Evolutionary conservation across 176 grass and related monocot genomes (phyloP).

Genomic region (Avena atlantica): DNA sequence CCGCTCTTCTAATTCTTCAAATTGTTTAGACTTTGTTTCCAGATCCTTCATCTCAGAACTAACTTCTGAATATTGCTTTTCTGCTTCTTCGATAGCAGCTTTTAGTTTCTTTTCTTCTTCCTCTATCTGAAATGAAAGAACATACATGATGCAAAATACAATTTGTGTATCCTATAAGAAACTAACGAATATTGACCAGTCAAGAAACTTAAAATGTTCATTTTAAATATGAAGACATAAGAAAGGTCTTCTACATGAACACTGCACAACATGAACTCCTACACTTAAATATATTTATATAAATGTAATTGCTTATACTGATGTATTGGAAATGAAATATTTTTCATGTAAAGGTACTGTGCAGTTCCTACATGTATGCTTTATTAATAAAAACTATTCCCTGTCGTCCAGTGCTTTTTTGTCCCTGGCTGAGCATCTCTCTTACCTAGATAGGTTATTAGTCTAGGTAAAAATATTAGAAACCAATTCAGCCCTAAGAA

Average conservation of each 20-base stretch:
- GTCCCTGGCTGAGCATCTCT: background rate
- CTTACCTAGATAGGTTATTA: slow-evolving; percentile 7
- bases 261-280: background rate
- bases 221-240: background rate
- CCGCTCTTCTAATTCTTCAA: slow-evolving; percentile 92
- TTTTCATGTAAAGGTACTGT: background rate
- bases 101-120: slow-evolving; percentile 82
- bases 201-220: background rate
- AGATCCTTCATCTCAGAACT: slow-evolving; percentile 76
- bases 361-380: too few relatives aligned
- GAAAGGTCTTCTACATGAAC: slow-evolving; percentile 6
- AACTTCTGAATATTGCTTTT: slow-evolving; percentile 81
- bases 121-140: slow-evolving; percentile 64
- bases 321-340: background rate
- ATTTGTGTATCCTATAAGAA: slow-evolving; percentile 24
- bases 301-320: background rate
- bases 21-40: slow-evolving; percentile 84
- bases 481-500: background rate
- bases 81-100: slow-evolving; percentile 85
- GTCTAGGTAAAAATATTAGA: background rate
- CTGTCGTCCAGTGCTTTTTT: slow-evolving; percentile 17
- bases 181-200: background rate
- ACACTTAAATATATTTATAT: slow-evolving; percentile 5
- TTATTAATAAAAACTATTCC: too few relatives aligned
- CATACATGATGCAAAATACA: slow-evolving; percentile 18